Evolutionary conservation across 2,329 filamentous ascomycete genomes (phyloP).

Genomic region (Juglanconis juglandina): DNA sequence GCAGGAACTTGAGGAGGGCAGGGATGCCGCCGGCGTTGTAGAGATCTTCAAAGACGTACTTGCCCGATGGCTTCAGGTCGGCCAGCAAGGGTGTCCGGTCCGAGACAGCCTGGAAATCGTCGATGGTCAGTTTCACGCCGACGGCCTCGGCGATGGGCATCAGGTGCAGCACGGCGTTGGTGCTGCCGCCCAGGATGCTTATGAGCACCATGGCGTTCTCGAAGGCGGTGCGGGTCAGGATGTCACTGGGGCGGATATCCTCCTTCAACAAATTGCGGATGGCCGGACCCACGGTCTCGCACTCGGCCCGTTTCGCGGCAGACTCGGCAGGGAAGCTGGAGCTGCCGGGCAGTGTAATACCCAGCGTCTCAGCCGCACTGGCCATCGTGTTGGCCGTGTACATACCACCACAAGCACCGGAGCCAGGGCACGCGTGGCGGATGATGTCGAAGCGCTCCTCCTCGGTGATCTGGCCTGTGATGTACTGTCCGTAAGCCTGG

Average conservation of each 20-base stretch:
- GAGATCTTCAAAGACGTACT: constrained; percentile 80
- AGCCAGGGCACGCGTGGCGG: constrained; percentile 80
- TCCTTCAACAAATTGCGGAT: constrained; percentile 73
- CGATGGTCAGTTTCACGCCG: constrained; percentile 76
- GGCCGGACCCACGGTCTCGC: constrained; percentile 65
- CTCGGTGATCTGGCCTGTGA: constrained; percentile 86
- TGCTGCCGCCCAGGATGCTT: constrained; percentile 79
- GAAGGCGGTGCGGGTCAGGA: constrained; percentile 76
- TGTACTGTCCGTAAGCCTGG: constrained; percentile 94
- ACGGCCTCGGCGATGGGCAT: constrained; percentile 81
- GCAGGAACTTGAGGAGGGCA: constrained; percentile 80
- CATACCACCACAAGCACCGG: constrained; percentile 84
- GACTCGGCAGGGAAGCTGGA: constrained; percentile 77
- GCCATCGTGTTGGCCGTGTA: constrained; percentile 77
- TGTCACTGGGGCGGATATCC: constrained; percentile 73
- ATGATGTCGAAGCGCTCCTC: constrained; percentile 93
- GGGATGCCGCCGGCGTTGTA: constrained; percentile 87
- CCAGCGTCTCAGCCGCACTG: constrained; percentile 68
- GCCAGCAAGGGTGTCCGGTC: constrained; percentile 77
- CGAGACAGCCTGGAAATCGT: constrained; percentile 81
- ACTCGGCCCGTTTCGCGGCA: constrained; percentile 68
- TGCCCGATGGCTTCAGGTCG: constrained; percentile 80
- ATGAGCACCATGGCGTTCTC: constrained; percentile 83
- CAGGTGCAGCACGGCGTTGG: constrained; percentile 80
- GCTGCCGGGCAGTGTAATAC: constrained; percentile 78